A percentile compares a stretch with the other conserved stretches of the same genome.
Conservation (phyloP, 2,329 filamentous ascomycete genomes). For the Graphilbum sp. region DNA sequence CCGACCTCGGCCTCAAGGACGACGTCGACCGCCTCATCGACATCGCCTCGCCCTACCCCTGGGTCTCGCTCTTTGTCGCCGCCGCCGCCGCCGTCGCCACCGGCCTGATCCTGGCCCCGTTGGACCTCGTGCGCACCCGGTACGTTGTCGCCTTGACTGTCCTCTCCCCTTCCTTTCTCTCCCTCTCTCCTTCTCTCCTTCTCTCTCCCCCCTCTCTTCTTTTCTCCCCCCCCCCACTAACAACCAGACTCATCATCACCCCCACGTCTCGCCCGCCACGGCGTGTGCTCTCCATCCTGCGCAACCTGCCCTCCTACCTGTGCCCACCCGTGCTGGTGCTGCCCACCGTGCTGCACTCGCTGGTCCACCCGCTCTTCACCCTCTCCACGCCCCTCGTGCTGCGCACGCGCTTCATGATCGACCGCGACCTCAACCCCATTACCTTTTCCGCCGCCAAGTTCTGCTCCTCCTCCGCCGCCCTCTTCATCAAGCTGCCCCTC, state of each 20-base stretch:
- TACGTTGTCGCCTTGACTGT: no score
- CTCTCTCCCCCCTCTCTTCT: no score
- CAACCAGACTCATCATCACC: slow-evolving; percentile 58
- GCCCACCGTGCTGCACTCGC: slow-evolving; percentile 75
- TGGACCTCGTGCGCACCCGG: slow-evolving; percentile 77
- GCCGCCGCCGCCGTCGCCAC: slow-evolving; percentile 50
- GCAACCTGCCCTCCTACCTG: slow-evolving; percentile 60
- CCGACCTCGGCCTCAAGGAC: slow-evolving; percentile 62
- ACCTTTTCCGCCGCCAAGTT: slow-evolving; percentile 75
- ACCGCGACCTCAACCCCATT: slow-evolving; percentile 64
- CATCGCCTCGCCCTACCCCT: slow-evolving; percentile 63
- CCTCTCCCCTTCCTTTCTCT: slow-evolving; percentile 6
- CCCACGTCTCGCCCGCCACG: slow-evolving; percentile 59
- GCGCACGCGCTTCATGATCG: slow-evolving; percentile 68
- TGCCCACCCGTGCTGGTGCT: slow-evolving; percentile 56
- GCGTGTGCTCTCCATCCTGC: slow-evolving; percentile 62
- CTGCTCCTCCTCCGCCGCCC: slow-evolving; percentile 59
- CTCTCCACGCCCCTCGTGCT: slow-evolving; percentile 73
- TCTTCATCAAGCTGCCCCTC: slow-evolving; percentile 75
- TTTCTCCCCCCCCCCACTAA: no score
- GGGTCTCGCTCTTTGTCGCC: slow-evolving; percentile 62
- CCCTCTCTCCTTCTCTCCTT: slow-evolving; percentile 1
- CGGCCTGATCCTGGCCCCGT: slow-evolving; percentile 64
- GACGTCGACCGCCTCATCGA: slow-evolving; percentile 60
- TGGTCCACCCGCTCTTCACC: slow-evolving; percentile 67